Evolutionary conservation across 805 yeast species (phyloP).

Genomic region (Yarrowia sp.): DNA sequence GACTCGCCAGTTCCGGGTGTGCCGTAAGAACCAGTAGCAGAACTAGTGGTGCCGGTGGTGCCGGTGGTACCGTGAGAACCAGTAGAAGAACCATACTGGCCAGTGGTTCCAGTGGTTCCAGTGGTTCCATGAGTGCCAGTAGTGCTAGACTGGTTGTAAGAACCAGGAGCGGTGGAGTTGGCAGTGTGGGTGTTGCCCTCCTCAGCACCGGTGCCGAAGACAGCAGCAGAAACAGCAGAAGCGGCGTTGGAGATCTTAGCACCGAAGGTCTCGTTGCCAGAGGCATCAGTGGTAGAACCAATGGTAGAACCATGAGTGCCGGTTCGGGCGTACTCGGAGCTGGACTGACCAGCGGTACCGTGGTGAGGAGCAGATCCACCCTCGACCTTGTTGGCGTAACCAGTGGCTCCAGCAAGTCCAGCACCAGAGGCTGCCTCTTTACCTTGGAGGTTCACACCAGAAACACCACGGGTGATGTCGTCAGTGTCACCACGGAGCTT

Average conservation of each 20-base stretch:
- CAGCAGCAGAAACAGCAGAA: slow-evolving; percentile 21
- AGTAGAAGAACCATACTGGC: slow-evolving; percentile 1
- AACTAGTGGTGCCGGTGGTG: too few relatives aligned
- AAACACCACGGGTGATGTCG: slow-evolving; percentile 9
- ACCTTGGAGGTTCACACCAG: slow-evolving; percentile 8
- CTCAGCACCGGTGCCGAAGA: slow-evolving; percentile 15
- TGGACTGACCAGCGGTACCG: background rate
- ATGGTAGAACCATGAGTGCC: background rate
- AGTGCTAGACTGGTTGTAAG: slow-evolving; percentile 8
- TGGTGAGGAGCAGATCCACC: background rate
- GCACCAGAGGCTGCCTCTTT: background rate
- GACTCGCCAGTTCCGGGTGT: background rate
- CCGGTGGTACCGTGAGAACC: too few relatives aligned
- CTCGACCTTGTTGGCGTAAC: background rate
- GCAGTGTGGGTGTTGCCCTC: slow-evolving; percentile 9
- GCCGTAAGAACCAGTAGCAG: background rate
- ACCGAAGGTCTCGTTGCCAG: background rate
- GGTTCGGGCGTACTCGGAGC: background rate
- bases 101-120: slow-evolving; percentile 1
- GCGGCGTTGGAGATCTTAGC: slow-evolving; percentile 19
- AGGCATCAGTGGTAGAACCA: background rate
- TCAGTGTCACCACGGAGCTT: slow-evolving; percentile 22
- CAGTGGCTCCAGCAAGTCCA: slow-evolving; percentile 14
- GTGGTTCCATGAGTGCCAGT: slow-evolving; percentile 13
- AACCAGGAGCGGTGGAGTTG: slow-evolving; percentile 3